A percentile compares a stretch with the other conserved stretches of the same genome.
Evolutionary conservation across 2,329 filamentous ascomycete genomes (phyloP).

Genomic region (Ceratocystis albifundus): DNA sequence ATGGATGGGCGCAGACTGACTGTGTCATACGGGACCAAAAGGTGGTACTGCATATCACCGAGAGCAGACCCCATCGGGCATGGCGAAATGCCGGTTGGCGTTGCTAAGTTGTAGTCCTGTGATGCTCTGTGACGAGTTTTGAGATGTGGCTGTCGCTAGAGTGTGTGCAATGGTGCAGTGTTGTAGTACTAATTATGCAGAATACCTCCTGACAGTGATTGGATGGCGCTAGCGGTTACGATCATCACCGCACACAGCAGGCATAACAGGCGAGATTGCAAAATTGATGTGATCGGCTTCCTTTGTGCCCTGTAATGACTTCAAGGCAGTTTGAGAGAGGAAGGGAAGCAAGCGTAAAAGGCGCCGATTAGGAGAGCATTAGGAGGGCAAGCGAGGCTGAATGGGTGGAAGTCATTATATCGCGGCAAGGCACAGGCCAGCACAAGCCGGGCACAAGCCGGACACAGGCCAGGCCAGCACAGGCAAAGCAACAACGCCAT

Average conservation of each 20-base stretch:
- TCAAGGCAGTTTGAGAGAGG: background rate
- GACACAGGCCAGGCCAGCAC: background rate
- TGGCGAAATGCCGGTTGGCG: background rate
- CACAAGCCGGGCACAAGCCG: too few species aligned
- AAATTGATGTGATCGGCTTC: conserved; percentile 3
- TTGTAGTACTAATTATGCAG: background rate
- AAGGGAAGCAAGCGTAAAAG: background rate
- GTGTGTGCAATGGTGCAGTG: background rate
- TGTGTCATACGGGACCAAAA: background rate
- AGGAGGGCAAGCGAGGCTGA: background rate
- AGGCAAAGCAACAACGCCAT: background rate
- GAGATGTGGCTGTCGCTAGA: background rate
- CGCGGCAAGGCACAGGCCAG: too few species aligned
- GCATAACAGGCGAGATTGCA: conserved; percentile 3
- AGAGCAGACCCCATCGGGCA: conserved; percentile 2
- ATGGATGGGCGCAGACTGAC: background rate
- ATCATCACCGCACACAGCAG: background rate
- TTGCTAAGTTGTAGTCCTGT: background rate
- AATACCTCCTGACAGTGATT: background rate
- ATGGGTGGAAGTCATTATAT: too few species aligned
- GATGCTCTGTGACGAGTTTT: background rate
- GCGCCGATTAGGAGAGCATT: background rate
- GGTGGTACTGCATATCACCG: background rate
- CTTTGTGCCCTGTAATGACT: background rate
- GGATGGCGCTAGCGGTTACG: background rate